Evolutionary conservation across 331 rosid species (phyloP), one percentile per base, ranked within the genome.

Genomic region (Quercus phellos): DNA sequence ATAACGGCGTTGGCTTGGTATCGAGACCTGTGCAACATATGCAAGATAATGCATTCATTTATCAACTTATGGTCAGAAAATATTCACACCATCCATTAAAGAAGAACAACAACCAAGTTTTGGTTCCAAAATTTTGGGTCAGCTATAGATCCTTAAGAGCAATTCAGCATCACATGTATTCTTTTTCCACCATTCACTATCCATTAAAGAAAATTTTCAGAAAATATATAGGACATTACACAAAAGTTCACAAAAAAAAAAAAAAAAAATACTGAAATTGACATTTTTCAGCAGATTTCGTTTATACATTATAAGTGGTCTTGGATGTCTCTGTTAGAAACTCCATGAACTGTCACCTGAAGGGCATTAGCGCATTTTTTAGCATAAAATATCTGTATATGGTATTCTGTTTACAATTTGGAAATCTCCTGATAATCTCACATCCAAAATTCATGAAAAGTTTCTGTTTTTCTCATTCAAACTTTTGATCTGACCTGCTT

Each of bases 1-100:
- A 12, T 91, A 95, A 46, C 98, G 97, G 21, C 97, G 90, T 77
- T 95, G 99, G 89, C 99, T 95, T 81, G 98, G 99, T 86, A 93
- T 95, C 6, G 99, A 95, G 80, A 95, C 98, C 99, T 94, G 85
- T 78, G 76, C 27, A 77, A 77, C 74, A 82, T 60, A 74, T 58
- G 74, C 72, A 61, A 42, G 67, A 34, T 34, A 69, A 74, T 35
- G 74, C 6, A 46, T 11, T 82, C 56, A 24, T 75, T 70, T 42
- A 54, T 30, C 3, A 3, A 63, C n/a, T 63, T 14, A 30, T 30
- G 32, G 32, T 63, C 43, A 29, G 13, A 63, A 63, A 63, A 58
- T 9, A 21, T 29, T 19, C 43, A 34, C n/a, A 66, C 27, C 38
- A 29, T 18, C 22, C 51, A 32, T 34, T 34, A 66, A 34, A 66